Percentiles rank a stretch among this genome's conserved stretches.
These are phyloP conservation scores for Begonia fuchsioides DNA, from an alignment of 306 rosid species.

Conservation along the genomic window DNA sequence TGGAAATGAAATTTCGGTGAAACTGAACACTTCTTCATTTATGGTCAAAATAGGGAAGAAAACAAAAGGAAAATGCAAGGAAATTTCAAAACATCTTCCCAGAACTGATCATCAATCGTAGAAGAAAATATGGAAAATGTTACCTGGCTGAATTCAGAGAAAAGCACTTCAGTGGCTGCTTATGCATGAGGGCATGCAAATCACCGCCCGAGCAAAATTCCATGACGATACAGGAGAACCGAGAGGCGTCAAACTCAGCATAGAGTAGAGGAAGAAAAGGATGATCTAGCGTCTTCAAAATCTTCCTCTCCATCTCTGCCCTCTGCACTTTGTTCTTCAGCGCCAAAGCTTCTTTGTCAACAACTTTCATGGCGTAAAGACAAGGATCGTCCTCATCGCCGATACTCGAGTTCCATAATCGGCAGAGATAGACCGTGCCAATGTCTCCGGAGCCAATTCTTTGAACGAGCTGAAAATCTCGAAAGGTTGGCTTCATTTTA, in stretches of 20 bases:
- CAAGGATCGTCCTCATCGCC: constrained; percentile 13
- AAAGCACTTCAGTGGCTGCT: constrained; percentile 55
- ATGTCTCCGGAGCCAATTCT: constrained; percentile 89
- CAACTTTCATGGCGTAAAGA: constrained; percentile 87
- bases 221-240: constrained; percentile 93
- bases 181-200: constrained; percentile 74
- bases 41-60: constrained; percentile 11
- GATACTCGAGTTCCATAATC: constrained; percentile 22
- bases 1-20: constrained; percentile 16
- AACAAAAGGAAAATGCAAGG: neutral
- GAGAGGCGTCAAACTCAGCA: constrained; percentile 89
- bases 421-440: constrained; percentile 82
- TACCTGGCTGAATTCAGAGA: constrained; percentile 78
- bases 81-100: neutral
- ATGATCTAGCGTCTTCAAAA: constrained; percentile 87
- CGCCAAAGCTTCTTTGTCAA: constrained; percentile 72
- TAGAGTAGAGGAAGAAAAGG: constrained; percentile 80
- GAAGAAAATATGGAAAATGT: neutral
- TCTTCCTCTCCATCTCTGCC: constrained; percentile 88
- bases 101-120: neutral
- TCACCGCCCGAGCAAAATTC: constrained; percentile 94
- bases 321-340: constrained; percentile 64
- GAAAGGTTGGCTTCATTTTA: constrained; percentile 42
- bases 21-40: constrained; percentile 19
- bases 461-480: constrained; percentile 68